Base-by-base conservation (phyloP, 257 asterid genomes). In the Ajuga chamaepitys region DNA sequence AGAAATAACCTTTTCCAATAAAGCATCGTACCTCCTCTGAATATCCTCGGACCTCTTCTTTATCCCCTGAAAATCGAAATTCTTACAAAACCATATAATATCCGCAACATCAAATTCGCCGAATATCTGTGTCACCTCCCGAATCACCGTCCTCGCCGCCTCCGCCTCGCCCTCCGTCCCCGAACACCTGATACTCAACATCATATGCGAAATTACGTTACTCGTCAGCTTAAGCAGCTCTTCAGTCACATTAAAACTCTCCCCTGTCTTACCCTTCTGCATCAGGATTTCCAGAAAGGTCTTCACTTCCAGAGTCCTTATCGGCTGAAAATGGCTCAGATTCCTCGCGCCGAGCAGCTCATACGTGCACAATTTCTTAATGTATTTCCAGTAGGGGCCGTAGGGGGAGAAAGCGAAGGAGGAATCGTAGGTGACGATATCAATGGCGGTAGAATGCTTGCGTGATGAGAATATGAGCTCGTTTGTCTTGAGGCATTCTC, bases 341-440 rank as follows among this genome's bases (percentile, higher is more conserved):
- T 76, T 82, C 4, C 83, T 53, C 0, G 83, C 75, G 16, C 91
- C 85, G 16, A 83, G 63, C 7, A 80, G 77, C 66, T 86, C 81
- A 34, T 64, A 68, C 2, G 85, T 82, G 67, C 83, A 72, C 1
- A 82, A 5, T 2, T 84, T 84, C 66, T 86, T 84, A 30, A 82
- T 75, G 64, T 60, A 82, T 24, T 84, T 86, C 88, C 88, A 83
- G 70, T 82, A 86, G 0, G 86, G 78, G 0, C 86, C 86, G 40
- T 81, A 66, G 2, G 91, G 88, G 9, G 95, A 75, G 82, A 86
- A 86, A 3, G 88, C 95, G 41, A 86, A 86, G 5, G 95, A 82
- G 3, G 79, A 74, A 0, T 80, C 70, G 59, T 84, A 78, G 13
- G 95, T 82, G 35, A 86, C 83, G n/a, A 82, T 71, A 24, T 80